Evolutionary conservation across 73 alveolate species (phyloP), one percentile per base, ranked within the genome.

Genomic region (Blepharisma stoltei): DNA sequence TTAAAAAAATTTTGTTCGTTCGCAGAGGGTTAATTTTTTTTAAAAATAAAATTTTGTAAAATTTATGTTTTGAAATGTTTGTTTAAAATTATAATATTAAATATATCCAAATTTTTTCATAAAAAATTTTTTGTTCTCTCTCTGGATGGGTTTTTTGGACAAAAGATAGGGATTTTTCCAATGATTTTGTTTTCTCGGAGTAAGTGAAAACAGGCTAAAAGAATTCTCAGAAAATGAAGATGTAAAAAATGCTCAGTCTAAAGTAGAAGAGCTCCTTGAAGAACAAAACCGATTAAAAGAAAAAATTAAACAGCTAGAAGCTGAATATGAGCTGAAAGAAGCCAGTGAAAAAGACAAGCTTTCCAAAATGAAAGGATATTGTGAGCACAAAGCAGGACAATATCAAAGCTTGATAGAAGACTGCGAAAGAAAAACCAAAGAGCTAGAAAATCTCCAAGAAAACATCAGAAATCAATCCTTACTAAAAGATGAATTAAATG

Each of bases 301-400:
- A 1, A 60, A 14, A 20, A 60, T 60, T 60, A 14, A 60, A 25
- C 46, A 20, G 46, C 73, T 60, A 8, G 37, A 11, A 20, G 4
- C 14, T 8, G 23, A n/a, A 20, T n/a, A 38, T n/a, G 73, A 60
- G 23, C 2, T 14, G 2, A 14, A 60, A 25, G 73, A 60, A 25
- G 14, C 11, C 0, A 38, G 23, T 14, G 18, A 14, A 25, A 60
- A 60, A 25, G 11, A 14, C 46, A 14, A 38, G 48, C 38, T 60
- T 8, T 14, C 18, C 5, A 60, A 60, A 60, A 8, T 60, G 14
- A 60, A 14, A 18, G 73, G 48, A 14, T 25, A 18, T 14, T 14
- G 48, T 18, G 73, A 60, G 11, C 18, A n/a, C 46, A 60, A 25
- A 25, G 73, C 73, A 8, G 18, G 23, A 60, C 46, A 60, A 60